Evolutionary conservation across 371 early-diverging fungal species (phyloP).

Genomic region (Lichtheimia hyalospora): DNA sequence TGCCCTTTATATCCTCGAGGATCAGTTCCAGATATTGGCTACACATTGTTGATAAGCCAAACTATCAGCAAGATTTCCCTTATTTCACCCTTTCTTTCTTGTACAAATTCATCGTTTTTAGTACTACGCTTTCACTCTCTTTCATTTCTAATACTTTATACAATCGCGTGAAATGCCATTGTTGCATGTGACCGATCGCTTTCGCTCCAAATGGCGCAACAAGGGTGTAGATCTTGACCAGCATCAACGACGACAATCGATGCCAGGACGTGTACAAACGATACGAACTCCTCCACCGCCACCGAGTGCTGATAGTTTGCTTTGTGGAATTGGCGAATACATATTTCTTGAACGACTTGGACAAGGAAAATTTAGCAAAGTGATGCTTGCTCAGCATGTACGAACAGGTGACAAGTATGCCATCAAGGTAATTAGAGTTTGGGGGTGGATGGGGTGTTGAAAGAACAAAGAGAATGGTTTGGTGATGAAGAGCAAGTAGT

Average conservation of each 20-base stretch:
- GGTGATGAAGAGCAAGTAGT: too few species aligned
- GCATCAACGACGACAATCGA: constrained; percentile 1
- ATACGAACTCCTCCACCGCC: constrained; percentile 5
- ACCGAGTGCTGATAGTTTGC: constrained; percentile 56
- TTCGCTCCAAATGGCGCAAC: constrained; percentile 31
- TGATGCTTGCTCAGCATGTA: constrained; percentile 81
- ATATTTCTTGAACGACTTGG: constrained; percentile 79
- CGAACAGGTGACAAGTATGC: constrained; percentile 62
- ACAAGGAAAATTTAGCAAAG: constrained; percentile 87
- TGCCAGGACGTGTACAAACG: not conserved
- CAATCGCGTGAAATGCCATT: constrained; percentile 24
- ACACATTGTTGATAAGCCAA: too few species aligned
- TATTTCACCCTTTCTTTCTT: not conserved
- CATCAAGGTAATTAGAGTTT: constrained; percentile 35
- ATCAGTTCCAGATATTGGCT: not conserved
- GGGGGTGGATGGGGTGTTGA: not conserved
- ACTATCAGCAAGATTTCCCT: not conserved
- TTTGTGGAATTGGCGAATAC: constrained; percentile 76
- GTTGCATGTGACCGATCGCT: constrained; percentile 32
- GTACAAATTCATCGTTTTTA: not conserved
- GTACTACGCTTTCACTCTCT: constrained; percentile 10
- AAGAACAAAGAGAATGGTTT: not conserved
- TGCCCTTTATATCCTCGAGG: not conserved
- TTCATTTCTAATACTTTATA: constrained; percentile 3
- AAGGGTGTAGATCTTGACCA: not conserved